phyloP scores from a whole-genome alignment of 768 basidiomycete species.

The Chalciporus chontae region DNA sequence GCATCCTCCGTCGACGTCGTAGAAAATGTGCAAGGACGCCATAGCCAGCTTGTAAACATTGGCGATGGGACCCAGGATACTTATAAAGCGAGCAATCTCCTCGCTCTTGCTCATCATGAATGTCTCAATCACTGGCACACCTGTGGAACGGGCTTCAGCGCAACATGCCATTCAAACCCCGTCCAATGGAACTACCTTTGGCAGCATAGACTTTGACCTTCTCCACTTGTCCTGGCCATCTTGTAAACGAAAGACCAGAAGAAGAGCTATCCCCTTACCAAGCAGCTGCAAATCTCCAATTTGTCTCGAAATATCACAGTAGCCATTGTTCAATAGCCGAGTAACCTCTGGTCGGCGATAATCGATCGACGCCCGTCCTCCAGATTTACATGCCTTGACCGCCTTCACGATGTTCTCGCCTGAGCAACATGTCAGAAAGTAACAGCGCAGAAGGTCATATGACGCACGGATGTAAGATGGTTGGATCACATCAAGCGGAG shows the following conservation, averaged over 20 bases:
- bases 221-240: slow-evolving; percentile 47
- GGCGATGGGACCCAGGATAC: slow-evolving; percentile 59
- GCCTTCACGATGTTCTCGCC: slow-evolving; percentile 64
- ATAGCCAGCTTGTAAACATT: slow-evolving; percentile 69
- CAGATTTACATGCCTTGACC: slow-evolving; percentile 61
- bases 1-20: slow-evolving; percentile 69
- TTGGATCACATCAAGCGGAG: slow-evolving; percentile 29
- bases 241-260: background rate
- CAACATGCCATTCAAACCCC: background rate
- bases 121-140: slow-evolving; percentile 43
- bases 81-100: slow-evolving; percentile 61
- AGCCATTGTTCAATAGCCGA: slow-evolving; percentile 64
- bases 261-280: slow-evolving; percentile 32
- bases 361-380: slow-evolving; percentile 51
- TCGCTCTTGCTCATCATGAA: slow-evolving; percentile 51
- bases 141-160: slow-evolving; percentile 33
- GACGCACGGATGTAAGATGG: slow-evolving; percentile 36
- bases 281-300: slow-evolving; percentile 51
- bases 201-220: slow-evolving; percentile 56
- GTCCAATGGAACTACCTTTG: slow-evolving; percentile 39
- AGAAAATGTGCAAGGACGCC: slow-evolving; percentile 76
- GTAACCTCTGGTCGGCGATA: slow-evolving; percentile 66
- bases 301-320: slow-evolving; percentile 68
- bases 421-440: slow-evolving; percentile 6
- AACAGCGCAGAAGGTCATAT: background rate